These are phyloP conservation scores for Apiospora rasikravindrae DNA, from an alignment of 2,329 filamentous ascomycete species.

Conservation along the genomic window DNA sequence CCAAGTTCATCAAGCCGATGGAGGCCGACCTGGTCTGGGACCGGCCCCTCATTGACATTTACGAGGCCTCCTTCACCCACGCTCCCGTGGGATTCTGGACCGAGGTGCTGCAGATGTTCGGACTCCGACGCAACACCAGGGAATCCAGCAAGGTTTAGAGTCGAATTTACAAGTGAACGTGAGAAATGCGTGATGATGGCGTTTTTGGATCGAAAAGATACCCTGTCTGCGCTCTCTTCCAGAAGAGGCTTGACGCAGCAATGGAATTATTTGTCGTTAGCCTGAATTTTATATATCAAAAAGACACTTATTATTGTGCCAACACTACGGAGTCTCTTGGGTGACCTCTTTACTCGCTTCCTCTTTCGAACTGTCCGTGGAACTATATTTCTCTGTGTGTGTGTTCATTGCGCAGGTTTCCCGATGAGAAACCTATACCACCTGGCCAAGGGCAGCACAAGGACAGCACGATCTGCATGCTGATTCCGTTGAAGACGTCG, in stretches of 20 bases:
- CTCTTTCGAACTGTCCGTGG: not conserved
- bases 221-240: constrained; percentile 15
- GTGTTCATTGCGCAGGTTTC: not conserved
- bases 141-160: constrained; percentile 16
- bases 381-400: not conserved
- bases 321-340: not conserved
- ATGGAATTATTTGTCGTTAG: constrained; percentile 9
- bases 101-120: constrained; percentile 22
- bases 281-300: not conserved
- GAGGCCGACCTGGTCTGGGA: constrained; percentile 64
- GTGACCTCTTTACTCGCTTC: not conserved
- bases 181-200: constrained; percentile 17
- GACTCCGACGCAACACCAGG: not conserved
- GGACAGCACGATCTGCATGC: not conserved
- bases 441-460: not conserved
- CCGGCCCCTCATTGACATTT: constrained; percentile 56
- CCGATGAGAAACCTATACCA: not conserved
- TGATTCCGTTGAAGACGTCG: not conserved
- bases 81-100: constrained; percentile 24
- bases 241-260: constrained; percentile 5
- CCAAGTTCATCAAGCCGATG: constrained; percentile 53
- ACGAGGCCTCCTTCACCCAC: constrained; percentile 38
- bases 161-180: not conserved
- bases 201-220: constrained; percentile 20
- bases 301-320: not conserved